Evolutionary conservation across 805 yeast species (phyloP), one percentile per base, ranked within the genome.

Genomic region (Candida gorgasii): DNA sequence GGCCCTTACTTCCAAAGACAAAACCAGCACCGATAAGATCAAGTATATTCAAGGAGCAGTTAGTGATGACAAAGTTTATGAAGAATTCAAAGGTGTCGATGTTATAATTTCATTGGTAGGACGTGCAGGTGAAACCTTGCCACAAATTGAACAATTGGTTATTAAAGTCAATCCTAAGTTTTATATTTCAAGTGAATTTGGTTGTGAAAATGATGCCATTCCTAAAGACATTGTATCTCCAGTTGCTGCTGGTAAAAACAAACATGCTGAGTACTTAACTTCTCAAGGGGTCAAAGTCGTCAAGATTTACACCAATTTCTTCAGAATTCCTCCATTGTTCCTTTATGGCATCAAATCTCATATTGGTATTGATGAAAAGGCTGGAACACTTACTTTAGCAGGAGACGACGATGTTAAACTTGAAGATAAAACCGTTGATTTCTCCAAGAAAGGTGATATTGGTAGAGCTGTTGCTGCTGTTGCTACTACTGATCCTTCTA

Each of bases 141-240:
- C 50, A 1, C 47, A 62, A n/a, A 44, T 72, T 24, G 76, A 73
- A 36, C 69, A 52, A 17, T 39, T 74, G 6, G 72, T 72, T 2
- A 54, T 57, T 8, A 59, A 53, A 22, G 67, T 65, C 39, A 72
- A 73, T 48, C 78, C 79, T 38, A 73, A 74, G 53, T 54, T 78
- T 24, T 80, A 69, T 61, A 72, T 80, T 48, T 84, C 85, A 23
- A 74, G 83, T 2, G 85, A 80, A 51, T 82, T 76, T 51, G 89
- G 87, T 30, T 51, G 66, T 16, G 79, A 78, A 41, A 38, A 70
- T 13, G 61, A 54, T 7, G 56, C 57, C 15, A 13, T 42, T n/a
- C 32, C 29, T 14, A 3, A n/a, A 7, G 51, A 51, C 3, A 44
- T 49, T 15, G 29, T 40, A 16, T 55, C 67, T 16, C 73, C 78